These are phyloP conservation scores for Volvox carteri DNA, from an alignment of 163 green algal genomes.

Conservation along the genomic window DNA sequence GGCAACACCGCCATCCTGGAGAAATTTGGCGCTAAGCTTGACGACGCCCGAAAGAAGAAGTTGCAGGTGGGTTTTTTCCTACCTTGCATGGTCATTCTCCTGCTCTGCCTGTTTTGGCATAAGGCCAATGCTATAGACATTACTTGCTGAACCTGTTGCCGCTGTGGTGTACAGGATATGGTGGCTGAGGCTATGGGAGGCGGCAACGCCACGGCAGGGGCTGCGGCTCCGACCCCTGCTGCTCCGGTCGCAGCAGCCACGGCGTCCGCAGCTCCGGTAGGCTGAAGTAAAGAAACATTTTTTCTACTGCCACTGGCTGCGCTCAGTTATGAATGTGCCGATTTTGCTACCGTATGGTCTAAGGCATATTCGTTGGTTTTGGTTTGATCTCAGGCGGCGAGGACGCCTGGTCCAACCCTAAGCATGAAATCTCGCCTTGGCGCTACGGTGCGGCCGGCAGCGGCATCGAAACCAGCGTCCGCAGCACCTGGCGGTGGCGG, in stretches of 20 bases:
- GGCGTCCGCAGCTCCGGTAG: background rate
- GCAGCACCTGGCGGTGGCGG: background rate
- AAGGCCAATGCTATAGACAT: too few species aligned
- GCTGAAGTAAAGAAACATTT: background rate
- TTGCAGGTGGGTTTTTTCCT: constrained; percentile 62
- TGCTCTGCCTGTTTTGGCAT: background rate
- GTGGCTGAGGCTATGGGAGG: constrained; percentile 67
- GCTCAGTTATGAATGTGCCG: background rate
- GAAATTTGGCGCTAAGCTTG: constrained; percentile 84
- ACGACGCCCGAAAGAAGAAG: constrained; percentile 88
- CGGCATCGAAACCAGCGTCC: background rate
- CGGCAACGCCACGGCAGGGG: background rate
- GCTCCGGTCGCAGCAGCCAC: background rate
- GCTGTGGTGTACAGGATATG: constrained; percentile 74
- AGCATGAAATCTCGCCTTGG: constrained; percentile 24
- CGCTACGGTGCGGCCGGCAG: background rate
- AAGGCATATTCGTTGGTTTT: background rate
- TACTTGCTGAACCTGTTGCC: background rate
- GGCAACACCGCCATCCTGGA: constrained; percentile 70
- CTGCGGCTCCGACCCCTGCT: background rate
- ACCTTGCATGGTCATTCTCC: too few species aligned
- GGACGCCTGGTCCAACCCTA: background rate
- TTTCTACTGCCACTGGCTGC: background rate
- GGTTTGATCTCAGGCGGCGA: constrained; percentile 5
- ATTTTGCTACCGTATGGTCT: too few species aligned